These are phyloP conservation scores for Nepenthes alata DNA, from an alignment of 179 eudicot genomes.

Conservation along the genomic window DNA sequence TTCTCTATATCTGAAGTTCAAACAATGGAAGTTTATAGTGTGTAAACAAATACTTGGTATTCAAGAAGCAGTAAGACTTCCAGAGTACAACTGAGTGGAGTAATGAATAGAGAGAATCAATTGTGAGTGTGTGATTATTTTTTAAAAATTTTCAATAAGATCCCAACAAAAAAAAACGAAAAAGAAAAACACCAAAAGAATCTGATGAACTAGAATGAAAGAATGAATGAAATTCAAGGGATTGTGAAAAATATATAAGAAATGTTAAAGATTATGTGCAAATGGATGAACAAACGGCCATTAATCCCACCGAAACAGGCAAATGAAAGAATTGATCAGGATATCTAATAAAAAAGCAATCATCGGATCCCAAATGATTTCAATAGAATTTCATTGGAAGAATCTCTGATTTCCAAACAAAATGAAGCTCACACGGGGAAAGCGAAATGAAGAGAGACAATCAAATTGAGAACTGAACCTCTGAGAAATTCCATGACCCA, in stretches of 20 bases:
- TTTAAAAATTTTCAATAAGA: constrained; percentile 12
- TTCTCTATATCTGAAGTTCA: constrained; percentile 16
- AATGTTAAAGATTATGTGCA: constrained; percentile 23
- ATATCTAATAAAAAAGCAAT: constrained; percentile 15
- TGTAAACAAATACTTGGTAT: too few species aligned
- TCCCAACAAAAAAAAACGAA: constrained; percentile 1
- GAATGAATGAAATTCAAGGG: constrained; percentile 8
- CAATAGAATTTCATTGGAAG: constrained; percentile 24
- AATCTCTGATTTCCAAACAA: constrained; percentile 8
- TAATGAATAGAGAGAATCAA: constrained; percentile 26
- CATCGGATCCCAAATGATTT: constrained; percentile 56
- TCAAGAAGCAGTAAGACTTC: background rate
- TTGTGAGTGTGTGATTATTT: constrained; percentile 28
- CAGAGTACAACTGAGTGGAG: background rate
- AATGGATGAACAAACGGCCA: constrained; percentile 25
- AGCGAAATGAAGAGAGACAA: constrained; percentile 22
- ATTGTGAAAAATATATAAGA: constrained; percentile 10
- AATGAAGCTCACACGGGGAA: constrained; percentile 12
- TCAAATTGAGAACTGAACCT: constrained; percentile 24
- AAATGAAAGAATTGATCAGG: constrained; percentile 46
- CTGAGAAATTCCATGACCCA: constrained; percentile 19
- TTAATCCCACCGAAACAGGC: constrained; percentile 11
- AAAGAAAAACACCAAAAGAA: constrained; percentile 25
- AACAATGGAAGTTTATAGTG: constrained; percentile 8
- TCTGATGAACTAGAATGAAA: constrained; percentile 38